These are phyloP conservation scores for Raddia distichophylla DNA, from an alignment of 176 grass and related monocot species.

Conservation along the genomic window DNA sequence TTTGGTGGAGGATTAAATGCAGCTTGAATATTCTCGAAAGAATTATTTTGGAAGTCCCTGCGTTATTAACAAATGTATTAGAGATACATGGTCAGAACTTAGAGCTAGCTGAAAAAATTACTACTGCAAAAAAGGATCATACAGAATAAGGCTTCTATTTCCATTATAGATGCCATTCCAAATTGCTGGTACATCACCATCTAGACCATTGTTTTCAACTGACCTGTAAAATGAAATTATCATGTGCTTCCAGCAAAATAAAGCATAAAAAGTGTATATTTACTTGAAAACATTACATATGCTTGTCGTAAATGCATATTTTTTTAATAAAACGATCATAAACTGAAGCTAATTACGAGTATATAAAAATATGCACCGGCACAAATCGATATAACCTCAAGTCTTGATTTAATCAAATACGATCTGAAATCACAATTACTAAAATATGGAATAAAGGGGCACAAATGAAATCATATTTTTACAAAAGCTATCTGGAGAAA, in stretches of 20 bases:
- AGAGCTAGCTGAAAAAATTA: slow-evolving; percentile 8
- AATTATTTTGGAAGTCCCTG: slow-evolving; percentile 93
- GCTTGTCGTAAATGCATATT: background rate
- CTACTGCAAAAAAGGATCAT: slow-evolving; percentile 32
- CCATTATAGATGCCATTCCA: slow-evolving; percentile 51
- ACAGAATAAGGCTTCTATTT: slow-evolving; percentile 78
- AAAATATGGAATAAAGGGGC: slow-evolving; percentile 5
- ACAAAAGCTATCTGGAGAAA: background rate
- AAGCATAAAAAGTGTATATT: slow-evolving; percentile 13
- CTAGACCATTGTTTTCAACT: slow-evolving; percentile 61
- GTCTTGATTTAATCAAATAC: background rate
- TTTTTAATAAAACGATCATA: background rate
- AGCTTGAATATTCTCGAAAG: slow-evolving; percentile 57
- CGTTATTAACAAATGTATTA: slow-evolving; percentile 33
- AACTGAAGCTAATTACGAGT: slow-evolving; percentile 9
- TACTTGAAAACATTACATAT: slow-evolving; percentile 1
- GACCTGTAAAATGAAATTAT: slow-evolving; percentile 61
- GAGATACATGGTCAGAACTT: slow-evolving; percentile 27
- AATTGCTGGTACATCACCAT: slow-evolving; percentile 70
- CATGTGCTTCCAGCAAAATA: slow-evolving; percentile 6
- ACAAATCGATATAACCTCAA: background rate
- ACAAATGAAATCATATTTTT: slow-evolving; percentile 4
- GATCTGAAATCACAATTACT: background rate
- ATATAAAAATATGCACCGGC: slow-evolving; percentile 7
- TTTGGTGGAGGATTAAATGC: slow-evolving; percentile 70